Base-by-base conservation (phyloP, 345 rosid genomes). In the Triadica sebifera region DNA sequence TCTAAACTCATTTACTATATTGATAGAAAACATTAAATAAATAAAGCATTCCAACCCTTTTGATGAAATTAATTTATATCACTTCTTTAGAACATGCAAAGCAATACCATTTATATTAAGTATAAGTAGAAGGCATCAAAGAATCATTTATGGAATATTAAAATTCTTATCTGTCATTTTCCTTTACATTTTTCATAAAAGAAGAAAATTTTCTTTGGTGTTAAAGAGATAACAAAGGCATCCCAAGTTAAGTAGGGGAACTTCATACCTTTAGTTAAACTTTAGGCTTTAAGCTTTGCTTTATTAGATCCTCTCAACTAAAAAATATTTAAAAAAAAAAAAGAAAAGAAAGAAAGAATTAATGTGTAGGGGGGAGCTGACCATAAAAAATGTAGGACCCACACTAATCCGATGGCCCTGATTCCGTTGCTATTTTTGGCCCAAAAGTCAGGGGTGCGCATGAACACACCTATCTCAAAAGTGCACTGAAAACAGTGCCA, bases 361-460 rank as follows among this genome's bases (percentile, higher is more conserved):
- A n/a, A 20, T 3, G 11, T 7, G 55, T 20, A 16, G 47, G 5
- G 9, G 9, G 19, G 12, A 38, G 77, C 73, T 65, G 58, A 53
- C 46, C 41, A 1, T 8, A 0, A 22, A 29, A 47, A 45, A 15
- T 17, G 57, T 59, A 72, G 62, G 19, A 74, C 80, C 60, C 43
- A 60, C 19, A 9, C 0, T 7, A 1, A 29, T 29, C 2, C 6
- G 4, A 67, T 70, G 24, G 58, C 3, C 45, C 62, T 49, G 45
- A 41, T 73, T 65, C 78, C 20, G 5, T 41, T 65, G n/a, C 66
- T 15, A 66, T 67, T 43, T 80, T 68, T 22, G 69, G 37, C 38
- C 34, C 11, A 29, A 69, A 69, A 60, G 83, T 76, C 74, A 75
- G 70, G 75, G 12, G 19, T 34, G 72, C 69, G 70, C 65, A 71